Base-by-base conservation (phyloP, 2,329 filamentous ascomycete species). In the Epichloe uncinata region DNA sequence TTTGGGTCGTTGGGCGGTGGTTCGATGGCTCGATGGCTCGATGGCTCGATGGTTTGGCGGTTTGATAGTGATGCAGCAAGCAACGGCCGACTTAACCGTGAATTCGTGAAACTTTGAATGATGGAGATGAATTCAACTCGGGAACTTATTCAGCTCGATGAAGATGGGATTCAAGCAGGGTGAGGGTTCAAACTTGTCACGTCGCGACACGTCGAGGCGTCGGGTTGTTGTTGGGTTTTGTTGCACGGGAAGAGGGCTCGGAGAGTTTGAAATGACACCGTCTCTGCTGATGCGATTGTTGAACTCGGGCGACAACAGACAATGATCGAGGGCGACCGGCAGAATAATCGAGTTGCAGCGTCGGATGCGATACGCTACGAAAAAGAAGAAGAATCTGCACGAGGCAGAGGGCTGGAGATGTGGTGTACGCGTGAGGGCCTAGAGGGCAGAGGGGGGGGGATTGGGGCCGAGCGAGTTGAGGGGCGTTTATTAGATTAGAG, bases 351-450 rank as follows among this genome's bases (percentile, higher is more conserved):
- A 36, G 13, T 41, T n/a, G 49, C 45, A 37, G 48, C n/a, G 37
- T 42, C 36, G 15, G 34, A 37, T 26, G 20, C 38, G 34, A 37
- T 38, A 41, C 22, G 42, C 35, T 42, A 36, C 44, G 40, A 20
- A 36, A 33, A 47, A 34, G 30, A 35, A 33, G 8, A 18, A 11
- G 15, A 15, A 36, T 49, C 46, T 49, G 46, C 50, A 26, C 37
- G 18, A 42, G 42, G 50, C 50, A 51, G 42, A 50, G 18, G 38
- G 40, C 36, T 42, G 50, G 48, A 20, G 41, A 50, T 45, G 51
- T 40, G 50, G 35, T 46, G 20, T 26, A 36, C 47, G 44, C 45
- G 33, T 42, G 44, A 48, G 45, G 47, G 30, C 8, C 30, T 3
- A 11, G 9, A 30, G 30, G 8, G 8, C 8, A 9, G 30, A 30